Evolutionary conservation across 108 stramenopile genomes (phyloP), one percentile per base, ranked within the genome.

Genomic region (Discostella pseudostelligera): DNA sequence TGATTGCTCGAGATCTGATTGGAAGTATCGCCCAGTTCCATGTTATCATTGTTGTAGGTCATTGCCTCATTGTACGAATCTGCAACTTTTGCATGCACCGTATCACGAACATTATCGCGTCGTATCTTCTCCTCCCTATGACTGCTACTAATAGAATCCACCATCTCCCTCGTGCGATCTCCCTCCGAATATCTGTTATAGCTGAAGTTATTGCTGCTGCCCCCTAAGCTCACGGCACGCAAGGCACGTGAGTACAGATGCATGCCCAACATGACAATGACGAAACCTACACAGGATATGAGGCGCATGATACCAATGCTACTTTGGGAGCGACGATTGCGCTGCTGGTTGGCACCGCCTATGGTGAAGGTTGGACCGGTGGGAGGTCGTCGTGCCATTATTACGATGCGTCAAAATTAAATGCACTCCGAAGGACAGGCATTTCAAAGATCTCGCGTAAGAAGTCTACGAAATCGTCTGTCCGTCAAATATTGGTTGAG

Each of bases 351-450:
- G 50, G 50, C 8, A 4, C 55, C 55, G 24, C 55, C 55, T 2
- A 56, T 16, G 55, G 55, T 29, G 4, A 32, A 32, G 55, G 5
- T 21, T 24, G 26, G 55, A 1, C 28, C 32, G 55, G 55, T 29
- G 55, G 55, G 26, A 4, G 55, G 55, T 56, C 55, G 4, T 56
- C 55, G 55, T 56, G 55, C 55, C 55, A 56, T 56, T 4, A 16
- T 56, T 32, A n/a, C n/a, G n/a, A n/a, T n/a, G n/a, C n/a, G n/a
- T n/a, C n/a, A n/a, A n/a, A n/a, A n/a, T n/a, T n/a, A n/a, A n/a
- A n/a, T n/a, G n/a, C n/a, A n/a, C n/a, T n/a, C n/a, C n/a, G n/a
- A n/a, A n/a, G n/a, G n/a, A n/a, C n/a, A n/a, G n/a, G n/a, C n/a
- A n/a, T n/a, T n/a, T n/a, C n/a, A n/a, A n/a, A n/a, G n/a, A n/a